Evolutionary conservation across 148 eudicot species (phyloP), one percentile per base, ranked within the genome.

Genomic region (Rhododendron simsii): DNA sequence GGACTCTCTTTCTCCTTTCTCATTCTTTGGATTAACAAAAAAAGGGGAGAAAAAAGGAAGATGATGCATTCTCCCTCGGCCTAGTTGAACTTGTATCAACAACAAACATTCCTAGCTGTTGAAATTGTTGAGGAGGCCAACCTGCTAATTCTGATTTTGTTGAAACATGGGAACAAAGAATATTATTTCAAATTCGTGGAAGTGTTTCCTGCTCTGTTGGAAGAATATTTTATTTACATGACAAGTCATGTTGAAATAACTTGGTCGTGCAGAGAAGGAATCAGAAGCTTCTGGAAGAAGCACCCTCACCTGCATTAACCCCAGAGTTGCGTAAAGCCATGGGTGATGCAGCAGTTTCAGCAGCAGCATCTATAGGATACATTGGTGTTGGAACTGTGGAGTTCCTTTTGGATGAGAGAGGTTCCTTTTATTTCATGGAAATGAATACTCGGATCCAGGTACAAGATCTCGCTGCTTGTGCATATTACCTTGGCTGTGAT

Each of bases 261-360:
- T 87, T 85, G 79, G 74, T 78, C 81, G 20, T 90, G 83, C 98
- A 95, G 99, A 94, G 99, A 90, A 92, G 99, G 91, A 96, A 96
- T 91, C 99, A 96, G 92, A 96, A 96, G 90, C 89, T 95, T 84
- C 95, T 96, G 88, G 99, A 96, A 89, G 99, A 95, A 90, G 98
- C 99, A 86, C 99, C 98, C 26, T 96, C 99, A 83, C 98, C 99
- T 89, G 99, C 99, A 86, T 91, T 96, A 85, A 95, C 98, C 59
- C 91, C 93, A 35, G 99, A 94, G 88, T 85, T 96, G 87, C 90
- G 99, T 87, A 95, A 94, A 89, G 98, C 99, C 87, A 95, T 96
- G 99, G 99, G 99, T 92, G 99, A 96, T 93, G 98, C 99, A 89
- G 99, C 99, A 80, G 98, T 94, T 88, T 93, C 99, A 81, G 99